Evolutionary conservation across 352 stramenopile species (phyloP).

Genomic region (Phytophthora palmivora): DNA sequence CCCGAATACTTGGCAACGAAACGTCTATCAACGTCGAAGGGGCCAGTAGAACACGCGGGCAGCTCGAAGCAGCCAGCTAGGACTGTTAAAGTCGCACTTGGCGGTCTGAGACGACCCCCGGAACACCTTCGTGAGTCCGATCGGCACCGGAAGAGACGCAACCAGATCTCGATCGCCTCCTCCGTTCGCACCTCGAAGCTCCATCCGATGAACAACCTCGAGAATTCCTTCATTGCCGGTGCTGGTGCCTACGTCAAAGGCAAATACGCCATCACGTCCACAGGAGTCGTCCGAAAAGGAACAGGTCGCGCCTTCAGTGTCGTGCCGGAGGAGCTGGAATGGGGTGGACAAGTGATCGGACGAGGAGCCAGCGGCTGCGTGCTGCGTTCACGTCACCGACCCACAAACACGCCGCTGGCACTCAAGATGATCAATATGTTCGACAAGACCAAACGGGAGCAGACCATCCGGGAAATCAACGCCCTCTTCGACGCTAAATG

Average conservation of each 20-base stretch:
- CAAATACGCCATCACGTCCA: slow-evolving; percentile 82
- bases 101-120: slow-evolving; percentile 25
- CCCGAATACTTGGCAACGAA: slow-evolving; percentile 26
- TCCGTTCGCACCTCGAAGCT: slow-evolving; percentile 11
- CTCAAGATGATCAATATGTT: slow-evolving; percentile 92
- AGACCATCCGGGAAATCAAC: slow-evolving; percentile 91
- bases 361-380: slow-evolving; percentile 77
- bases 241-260: slow-evolving; percentile 82
- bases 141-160: slow-evolving; percentile 35
- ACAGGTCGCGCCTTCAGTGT: slow-evolving; percentile 84
- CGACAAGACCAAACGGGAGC: slow-evolving; percentile 85
- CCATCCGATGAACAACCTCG: slow-evolving; percentile 58
- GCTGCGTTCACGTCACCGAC: slow-evolving; percentile 67
- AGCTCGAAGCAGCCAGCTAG: slow-evolving; percentile 13
- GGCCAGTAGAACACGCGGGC: slow-evolving; percentile 30
- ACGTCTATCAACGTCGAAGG: slow-evolving; percentile 39
- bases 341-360: slow-evolving; percentile 76
- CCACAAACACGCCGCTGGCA: slow-evolving; percentile 79
- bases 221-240: slow-evolving; percentile 81
- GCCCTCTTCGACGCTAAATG: slow-evolving; percentile 87
- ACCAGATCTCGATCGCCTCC: slow-evolving; percentile 38
- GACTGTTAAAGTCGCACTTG: slow-evolving; percentile 17
- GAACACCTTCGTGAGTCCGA: slow-evolving; percentile 8
- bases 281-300: slow-evolving; percentile 80
- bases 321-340: slow-evolving; percentile 81